Evolutionary conservation across 768 basidiomycete species (phyloP).

Genomic region (Suillus discolor): DNA sequence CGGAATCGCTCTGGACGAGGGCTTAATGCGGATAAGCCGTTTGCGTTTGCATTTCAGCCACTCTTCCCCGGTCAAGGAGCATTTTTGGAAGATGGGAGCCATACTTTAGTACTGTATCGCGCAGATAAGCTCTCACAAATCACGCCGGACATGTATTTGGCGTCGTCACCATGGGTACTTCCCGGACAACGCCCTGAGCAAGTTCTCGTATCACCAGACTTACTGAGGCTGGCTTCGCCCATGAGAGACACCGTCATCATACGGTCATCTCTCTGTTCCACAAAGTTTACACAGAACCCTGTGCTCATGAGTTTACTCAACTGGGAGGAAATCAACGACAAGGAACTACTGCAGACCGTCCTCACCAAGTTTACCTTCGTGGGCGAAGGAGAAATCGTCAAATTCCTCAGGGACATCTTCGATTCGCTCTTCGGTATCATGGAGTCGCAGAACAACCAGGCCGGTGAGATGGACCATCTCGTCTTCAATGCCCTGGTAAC

Average conservation of each 20-base stretch:
- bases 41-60: slow-evolving; percentile 92
- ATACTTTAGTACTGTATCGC: slow-evolving; percentile 80
- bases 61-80: slow-evolving; percentile 75
- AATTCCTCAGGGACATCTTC: slow-evolving; percentile 88
- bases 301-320: slow-evolving; percentile 78
- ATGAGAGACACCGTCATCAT: slow-evolving; percentile 78
- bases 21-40: slow-evolving; percentile 65
- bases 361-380: slow-evolving; percentile 89
- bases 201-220: slow-evolving; percentile 55
- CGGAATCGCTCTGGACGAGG: slow-evolving; percentile 65
- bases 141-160: slow-evolving; percentile 70
- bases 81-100: slow-evolving; percentile 89
- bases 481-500: slow-evolving; percentile 92
- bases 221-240: slow-evolving; percentile 66
- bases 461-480: slow-evolving; percentile 78
- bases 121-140: slow-evolving; percentile 71
- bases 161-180: slow-evolving; percentile 61
- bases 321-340: slow-evolving; percentile 74
- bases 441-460: slow-evolving; percentile 69
- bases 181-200: slow-evolving; percentile 64
- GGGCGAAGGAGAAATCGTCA: slow-evolving; percentile 92
- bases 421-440: slow-evolving; percentile 92
- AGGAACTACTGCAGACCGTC: slow-evolving; percentile 66
- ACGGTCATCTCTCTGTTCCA: slow-evolving; percentile 91
- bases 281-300: slow-evolving; percentile 87